Base-by-base conservation (phyloP, 345 rosid species). In the Eutrema yunnanense region DNA sequence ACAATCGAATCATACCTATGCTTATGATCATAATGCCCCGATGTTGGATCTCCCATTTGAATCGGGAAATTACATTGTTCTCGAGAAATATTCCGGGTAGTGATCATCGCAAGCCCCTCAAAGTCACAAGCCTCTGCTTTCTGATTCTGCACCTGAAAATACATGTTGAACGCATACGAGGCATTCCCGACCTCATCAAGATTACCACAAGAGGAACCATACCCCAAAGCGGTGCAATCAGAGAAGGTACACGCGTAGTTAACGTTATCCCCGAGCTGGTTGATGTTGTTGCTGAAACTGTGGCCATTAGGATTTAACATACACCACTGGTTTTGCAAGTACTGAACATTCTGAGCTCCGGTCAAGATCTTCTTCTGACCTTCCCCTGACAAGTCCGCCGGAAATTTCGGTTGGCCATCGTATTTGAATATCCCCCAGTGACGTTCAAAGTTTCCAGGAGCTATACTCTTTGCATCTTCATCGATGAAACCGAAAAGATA, bases 381-480 rank as follows among this genome's bases (percentile, higher is more conserved):
- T 80, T 73, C 81, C 7, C 98, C 96, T 0, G 94, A 83, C 5
- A 92, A 47, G 73, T 92, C 96, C 5, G 89, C 37, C 0, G 80
- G 71, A 67, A 84, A 94, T 64, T 94, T 94, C 6, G 96, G 93
- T 70, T 90, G 92, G 50, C 96, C 98, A 9, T 95, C 96, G 22
- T 82, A 94, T 55, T 81, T 73, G 37, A 86, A 92, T 42, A 95
- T 84, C 19, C 97, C 96, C 97, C 97, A 92, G 12, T 95, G 97
- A 16, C 99, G 96, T 82, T 95, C 99, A 22, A 92, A 95, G 57
- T 65, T 80, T 36, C 99, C 99, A 0, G 98, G 99, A 44, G 86
- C 96, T 48, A 89, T 79, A 72, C 95, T 94, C 83, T 94, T 91
- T 12, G 81, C 85, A 74, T 91, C 97, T 80, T 92, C 98, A 13